Evolutionary conservation across 1,139 yeast genomes (phyloP), one percentile per base, ranked within the genome.

Genomic region (Chernovozyma sophiae-reginae): DNA sequence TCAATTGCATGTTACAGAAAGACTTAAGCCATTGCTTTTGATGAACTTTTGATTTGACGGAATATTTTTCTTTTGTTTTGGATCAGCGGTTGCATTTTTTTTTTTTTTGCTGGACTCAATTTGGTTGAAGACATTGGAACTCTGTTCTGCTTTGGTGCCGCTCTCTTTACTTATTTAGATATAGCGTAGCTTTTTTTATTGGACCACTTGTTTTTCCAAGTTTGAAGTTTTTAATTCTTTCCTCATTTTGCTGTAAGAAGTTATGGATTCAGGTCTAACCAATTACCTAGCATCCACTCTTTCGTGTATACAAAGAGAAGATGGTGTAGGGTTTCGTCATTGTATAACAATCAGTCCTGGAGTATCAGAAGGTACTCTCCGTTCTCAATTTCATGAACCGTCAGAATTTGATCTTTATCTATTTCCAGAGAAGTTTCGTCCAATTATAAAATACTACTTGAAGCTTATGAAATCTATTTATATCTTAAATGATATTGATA

Each of bases 391-490:
- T 41, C 52, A 52, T n/a, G 58, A 51, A 18, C 73, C 74, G 7
- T 62, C 51, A 38, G 74, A 68, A 34, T 61, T 68, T 45, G 74
- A 69, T 45, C 48, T 69, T 36, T 65, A 64, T 39, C 50, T 48
- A 27, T 37, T 64, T 3, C 61, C 67, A 11, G 72, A 67, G 28
- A 62, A 58, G 48, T 68, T 65, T 44, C 54, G 61, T 31, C 59
- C 62, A 8, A 65, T 68, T 4, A 46, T 72, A 3, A 49, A 47
- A 15, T 40, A 58, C 11, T 69, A 74, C 43, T 48, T 72, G 23
- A 52, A 56, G 36, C 50, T 71, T 32, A 59, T 70, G 60, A 62
- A 62, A 40, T 56, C 71, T 15, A 60, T 67, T 25, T 62, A 69
- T 42, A 45, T 58, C 11, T 53, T 53, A 15, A 62, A 64, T 38